A percentile compares a stretch with the other conserved stretches of the same genome.
Conservation (phyloP, 257 asterid genomes). For the Mentha longifolia region DNA sequence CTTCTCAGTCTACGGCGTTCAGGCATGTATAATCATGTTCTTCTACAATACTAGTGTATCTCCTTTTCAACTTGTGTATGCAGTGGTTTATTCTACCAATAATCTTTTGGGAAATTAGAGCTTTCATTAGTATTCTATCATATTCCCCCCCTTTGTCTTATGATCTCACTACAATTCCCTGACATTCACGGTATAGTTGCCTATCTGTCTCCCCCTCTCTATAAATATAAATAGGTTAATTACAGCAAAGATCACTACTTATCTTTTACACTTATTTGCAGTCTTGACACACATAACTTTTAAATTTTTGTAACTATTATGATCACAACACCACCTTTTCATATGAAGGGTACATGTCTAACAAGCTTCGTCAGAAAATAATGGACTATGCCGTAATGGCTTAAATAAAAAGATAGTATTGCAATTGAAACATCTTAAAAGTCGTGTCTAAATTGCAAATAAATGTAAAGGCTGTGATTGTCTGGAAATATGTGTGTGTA, state of each 20-base stretch:
- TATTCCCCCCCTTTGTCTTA: constrained; percentile 4
- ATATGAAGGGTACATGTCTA: too few species aligned
- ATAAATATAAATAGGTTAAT: too few species aligned
- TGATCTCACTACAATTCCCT: too few species aligned
- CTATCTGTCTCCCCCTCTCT: too few species aligned
- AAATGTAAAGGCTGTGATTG: background rate
- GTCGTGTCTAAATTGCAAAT: background rate
- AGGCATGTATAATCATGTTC: constrained; percentile 54
- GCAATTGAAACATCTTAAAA: too few species aligned
- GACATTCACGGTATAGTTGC: too few species aligned
- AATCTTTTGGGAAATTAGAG: background rate
- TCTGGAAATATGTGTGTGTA: background rate
- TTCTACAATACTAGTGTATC: constrained; percentile 19
- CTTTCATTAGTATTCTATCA: constrained; percentile 11
- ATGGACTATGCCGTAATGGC: background rate
- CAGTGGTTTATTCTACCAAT: constrained; percentile 6
- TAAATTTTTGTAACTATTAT: too few species aligned
- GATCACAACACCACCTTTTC: too few species aligned
- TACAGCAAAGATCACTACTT: too few species aligned
- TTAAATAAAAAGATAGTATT: background rate
- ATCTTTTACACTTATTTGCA: too few species aligned
- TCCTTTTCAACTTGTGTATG: constrained; percentile 2
- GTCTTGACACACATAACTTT: too few species aligned
- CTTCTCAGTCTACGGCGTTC: constrained; percentile 73
- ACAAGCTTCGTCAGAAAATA: background rate